Evolutionary conservation across 75 land plant genomes (phyloP).

Genomic region (Pseudotsuga menziesii): DNA sequence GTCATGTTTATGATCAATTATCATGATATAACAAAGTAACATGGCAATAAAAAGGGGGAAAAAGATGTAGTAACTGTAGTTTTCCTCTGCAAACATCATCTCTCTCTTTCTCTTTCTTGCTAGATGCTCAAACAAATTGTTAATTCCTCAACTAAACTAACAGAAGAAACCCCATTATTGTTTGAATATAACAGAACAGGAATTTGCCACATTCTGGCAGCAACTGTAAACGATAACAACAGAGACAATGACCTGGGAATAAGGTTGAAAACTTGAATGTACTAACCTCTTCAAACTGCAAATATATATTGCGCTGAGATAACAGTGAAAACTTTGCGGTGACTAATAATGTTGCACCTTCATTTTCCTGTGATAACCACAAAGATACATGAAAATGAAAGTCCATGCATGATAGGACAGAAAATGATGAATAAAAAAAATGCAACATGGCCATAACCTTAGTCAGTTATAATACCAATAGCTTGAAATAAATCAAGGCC

Average conservation of each 20-base stretch:
- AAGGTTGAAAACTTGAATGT: no score
- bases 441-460: neutral
- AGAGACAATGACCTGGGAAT: no score
- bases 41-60: neutral
- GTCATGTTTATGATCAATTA: no score
- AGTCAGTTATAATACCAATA: neutral
- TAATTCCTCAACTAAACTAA: no score
- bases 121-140: neutral
- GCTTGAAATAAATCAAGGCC: neutral
- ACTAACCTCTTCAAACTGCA: conserved; percentile 87
- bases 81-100: neutral
- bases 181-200: neutral
- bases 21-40: neutral
- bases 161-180: neutral
- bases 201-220: neutral
- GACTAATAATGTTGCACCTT: conserved; percentile 83
- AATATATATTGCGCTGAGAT: conserved; percentile 68
- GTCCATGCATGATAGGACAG: neutral
- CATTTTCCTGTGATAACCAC: conserved; percentile 57
- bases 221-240: no score
- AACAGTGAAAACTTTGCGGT: conserved; percentile 75
- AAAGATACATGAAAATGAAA: neutral
- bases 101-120: neutral
- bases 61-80: neutral
- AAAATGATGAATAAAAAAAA: neutral